Conservation (phyloP, 805 yeast species). For the Priceomyces fermenticarens region DNA sequence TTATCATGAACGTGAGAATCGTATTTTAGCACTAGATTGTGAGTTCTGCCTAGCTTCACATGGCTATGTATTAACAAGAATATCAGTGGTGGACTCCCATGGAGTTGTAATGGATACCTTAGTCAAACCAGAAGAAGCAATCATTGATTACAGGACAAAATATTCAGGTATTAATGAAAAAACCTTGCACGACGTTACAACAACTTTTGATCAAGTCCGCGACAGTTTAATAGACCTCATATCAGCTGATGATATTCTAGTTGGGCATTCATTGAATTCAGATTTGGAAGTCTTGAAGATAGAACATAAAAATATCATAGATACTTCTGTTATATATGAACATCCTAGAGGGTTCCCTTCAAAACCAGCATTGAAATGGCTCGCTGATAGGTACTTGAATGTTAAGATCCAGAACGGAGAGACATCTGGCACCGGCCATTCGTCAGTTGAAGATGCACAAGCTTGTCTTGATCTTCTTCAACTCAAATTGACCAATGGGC, state of each 20-base stretch:
- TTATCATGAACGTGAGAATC: conserved; percentile 42
- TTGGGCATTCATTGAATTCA: conserved; percentile 89
- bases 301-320: conserved; percentile 72
- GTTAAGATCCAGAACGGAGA: conserved; percentile 66
- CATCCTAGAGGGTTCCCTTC: conserved; percentile 82
- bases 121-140: conserved; percentile 74
- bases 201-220: conserved; percentile 69
- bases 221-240: conserved; percentile 46
- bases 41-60: conserved; percentile 76
- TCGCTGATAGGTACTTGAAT: conserved; percentile 56
- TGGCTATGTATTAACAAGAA: conserved; percentile 72
- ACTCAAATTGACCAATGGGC: conserved; percentile 65
- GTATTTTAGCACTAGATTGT: conserved; percentile 84
- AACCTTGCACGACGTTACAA: conserved; percentile 56
- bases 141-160: conserved; percentile 75
- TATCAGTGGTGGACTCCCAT: conserved; percentile 66
- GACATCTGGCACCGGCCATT: conserved; percentile 59
- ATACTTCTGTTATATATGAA: conserved; percentile 73
- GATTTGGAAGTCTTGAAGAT: conserved; percentile 72
- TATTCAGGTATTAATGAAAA: conserved; percentile 88
- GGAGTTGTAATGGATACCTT: conserved; percentile 64
- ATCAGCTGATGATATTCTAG: conserved; percentile 56
- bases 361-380: conserved; percentile 72
- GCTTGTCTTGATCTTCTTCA: conserved; percentile 78
- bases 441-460: conserved; percentile 79